phyloP scores from a whole-genome alignment of 768 basidiomycete species.

The Termitomyces sp. region DNA sequence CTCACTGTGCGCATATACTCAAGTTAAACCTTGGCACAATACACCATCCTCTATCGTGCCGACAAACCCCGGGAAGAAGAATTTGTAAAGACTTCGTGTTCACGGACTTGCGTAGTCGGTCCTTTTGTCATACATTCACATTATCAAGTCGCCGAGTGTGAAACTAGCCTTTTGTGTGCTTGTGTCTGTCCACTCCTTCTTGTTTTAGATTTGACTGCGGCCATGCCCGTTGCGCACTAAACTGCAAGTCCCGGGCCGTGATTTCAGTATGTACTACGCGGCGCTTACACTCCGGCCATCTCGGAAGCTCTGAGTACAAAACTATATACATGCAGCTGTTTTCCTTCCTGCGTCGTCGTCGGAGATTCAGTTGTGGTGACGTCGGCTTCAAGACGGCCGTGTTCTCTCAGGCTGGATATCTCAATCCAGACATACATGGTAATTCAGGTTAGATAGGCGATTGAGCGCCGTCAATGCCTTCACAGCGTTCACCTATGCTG shows the following conservation, averaged over 20 bases:
- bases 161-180: background rate
- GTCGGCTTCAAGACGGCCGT: no score
- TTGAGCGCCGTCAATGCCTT: background rate
- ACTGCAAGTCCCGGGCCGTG: background rate
- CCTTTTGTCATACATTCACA: background rate
- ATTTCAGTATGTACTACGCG: background rate
- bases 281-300: background rate
- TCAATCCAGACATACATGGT: background rate
- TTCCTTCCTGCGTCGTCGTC: background rate
- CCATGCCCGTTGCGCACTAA: background rate
- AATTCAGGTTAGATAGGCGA: background rate
- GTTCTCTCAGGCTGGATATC: background rate
- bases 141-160: no score
- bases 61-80: background rate
- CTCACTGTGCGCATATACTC: background rate
- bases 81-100: no score
- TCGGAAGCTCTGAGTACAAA: background rate
- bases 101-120: background rate
- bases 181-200: background rate
- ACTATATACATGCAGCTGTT: background rate
- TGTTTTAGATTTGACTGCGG: background rate
- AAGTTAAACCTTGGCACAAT: background rate
- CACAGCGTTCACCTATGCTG: background rate
- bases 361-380: no score
- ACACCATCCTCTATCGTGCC: background rate